These are phyloP conservation scores for Purpureocillium takamizusanense DNA, from an alignment of 2,329 filamentous ascomycete species.

Conservation along the genomic window DNA sequence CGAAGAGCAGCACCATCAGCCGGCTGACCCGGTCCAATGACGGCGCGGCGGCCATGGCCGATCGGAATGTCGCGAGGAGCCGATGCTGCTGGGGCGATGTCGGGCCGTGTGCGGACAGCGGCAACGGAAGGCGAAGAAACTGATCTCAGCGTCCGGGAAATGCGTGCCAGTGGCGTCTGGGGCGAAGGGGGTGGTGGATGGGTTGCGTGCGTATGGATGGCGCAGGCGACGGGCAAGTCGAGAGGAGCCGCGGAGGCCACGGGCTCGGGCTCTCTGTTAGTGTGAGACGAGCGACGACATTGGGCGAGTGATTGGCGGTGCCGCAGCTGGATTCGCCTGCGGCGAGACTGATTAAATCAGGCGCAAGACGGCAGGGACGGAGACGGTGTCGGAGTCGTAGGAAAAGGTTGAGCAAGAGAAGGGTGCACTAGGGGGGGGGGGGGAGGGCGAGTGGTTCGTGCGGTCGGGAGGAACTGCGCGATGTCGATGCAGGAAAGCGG, in stretches of 20 bases:
- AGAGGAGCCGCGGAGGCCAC: constrained; percentile 1
- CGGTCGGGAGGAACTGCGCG: neutral
- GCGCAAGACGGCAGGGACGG: neutral
- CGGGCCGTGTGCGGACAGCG: no score
- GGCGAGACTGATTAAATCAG: neutral
- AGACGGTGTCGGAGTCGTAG: neutral
- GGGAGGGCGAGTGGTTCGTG: no score
- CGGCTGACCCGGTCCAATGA: no score
- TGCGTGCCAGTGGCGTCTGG: no score
- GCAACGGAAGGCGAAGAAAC: neutral
- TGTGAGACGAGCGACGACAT: constrained; percentile 8
- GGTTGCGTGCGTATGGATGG: no score
- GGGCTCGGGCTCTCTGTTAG: constrained; percentile 9
- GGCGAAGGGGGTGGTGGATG: no score
- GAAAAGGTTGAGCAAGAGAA: neutral
- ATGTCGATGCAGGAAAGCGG: neutral
- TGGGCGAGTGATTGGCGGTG: neutral
- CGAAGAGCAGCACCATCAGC: constrained; percentile 7
- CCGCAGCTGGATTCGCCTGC: constrained; percentile 2
- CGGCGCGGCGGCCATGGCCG: neutral
- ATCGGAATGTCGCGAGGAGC: no score
- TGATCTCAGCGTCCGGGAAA: no score
- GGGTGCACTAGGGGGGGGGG: no score
- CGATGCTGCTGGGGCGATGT: neutral
- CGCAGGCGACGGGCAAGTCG: neutral